Base-by-base conservation (phyloP, 176 grass and related monocot genomes). In the Secale cereale region DNA sequence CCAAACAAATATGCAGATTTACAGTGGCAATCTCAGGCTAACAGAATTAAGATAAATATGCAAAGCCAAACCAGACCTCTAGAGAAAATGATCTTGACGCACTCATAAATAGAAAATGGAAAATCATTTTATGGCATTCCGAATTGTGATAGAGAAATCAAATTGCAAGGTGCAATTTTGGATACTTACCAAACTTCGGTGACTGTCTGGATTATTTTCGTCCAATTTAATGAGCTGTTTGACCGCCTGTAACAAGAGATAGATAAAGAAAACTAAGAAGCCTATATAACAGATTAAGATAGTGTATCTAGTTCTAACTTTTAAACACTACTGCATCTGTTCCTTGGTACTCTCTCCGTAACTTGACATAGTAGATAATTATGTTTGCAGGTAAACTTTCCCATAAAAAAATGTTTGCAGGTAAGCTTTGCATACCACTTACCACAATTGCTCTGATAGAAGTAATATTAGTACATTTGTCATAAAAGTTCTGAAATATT, bases 201-300 rank as follows among this genome's bases (percentile, higher is more conserved):
- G 97, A 74, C 90, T 89, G 28, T 91, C 94, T 69, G 94, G 94
- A 91, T 89, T 89, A 50, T 86, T 89, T 77, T 92, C 86, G 77
- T 99, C 90, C 94, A 99, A 89, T 78, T 86, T 97, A 84, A 96
- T 86, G 14, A 99, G 90, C 35, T 91, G 90, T 76, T 97, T 97
- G 50, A 97, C 94, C n/a, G 97, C 97, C 97, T 99, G 97, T 60
- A 85, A 83, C 60, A 45, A 75, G 46, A 84, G 20, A 79, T 29
- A 67, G 15, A 79, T 75, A 78, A 70, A 54, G 27, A 77, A 72
- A 52, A 59, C 19, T 63, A 62, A 76, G 72, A 43, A 28, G 65
- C 8, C 1, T 16, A 54, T 36, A 64, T 28, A 82, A 40, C 8
- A 81, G 30, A 59, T 56, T 52, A 81, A 56, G n/a, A 67, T 37